Conservation (phyloP, 306 rosid species). For the Quercus glauca region DNA sequence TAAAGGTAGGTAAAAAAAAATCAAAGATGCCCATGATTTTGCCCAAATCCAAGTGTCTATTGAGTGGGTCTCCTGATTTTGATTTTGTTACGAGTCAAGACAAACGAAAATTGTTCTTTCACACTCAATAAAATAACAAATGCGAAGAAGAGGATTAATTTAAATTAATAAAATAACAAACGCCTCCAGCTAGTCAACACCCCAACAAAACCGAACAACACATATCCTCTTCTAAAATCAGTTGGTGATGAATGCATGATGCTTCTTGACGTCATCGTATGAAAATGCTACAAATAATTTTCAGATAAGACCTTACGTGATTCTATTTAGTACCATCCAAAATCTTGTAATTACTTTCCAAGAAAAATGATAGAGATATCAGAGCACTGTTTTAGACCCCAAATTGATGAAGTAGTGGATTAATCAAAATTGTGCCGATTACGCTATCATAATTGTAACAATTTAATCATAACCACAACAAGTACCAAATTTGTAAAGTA, state of each 20-base stretch:
- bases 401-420: too few relatives aligned
- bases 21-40: slow-evolving; percentile 28
- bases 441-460: too few relatives aligned
- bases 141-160: slow-evolving; percentile 10
- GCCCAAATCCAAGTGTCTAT: slow-evolving; percentile 39
- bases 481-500: too few relatives aligned
- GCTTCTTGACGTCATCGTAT: slow-evolving; percentile 41
- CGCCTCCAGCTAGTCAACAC: slow-evolving; percentile 10
- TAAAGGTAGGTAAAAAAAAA: neutral
- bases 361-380: neutral
- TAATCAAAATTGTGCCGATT: too few relatives aligned
- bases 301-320: neutral
- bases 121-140: too few relatives aligned
- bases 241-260: slow-evolving; percentile 30
- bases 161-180: slow-evolving; percentile 11
- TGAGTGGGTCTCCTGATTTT: slow-evolving; percentile 40
- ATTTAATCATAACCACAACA: too few relatives aligned
- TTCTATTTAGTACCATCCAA: neutral
- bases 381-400: too few relatives aligned
- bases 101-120: slow-evolving; percentile 7
- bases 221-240: neutral
- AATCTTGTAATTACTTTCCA: neutral
- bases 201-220: slow-evolving; percentile 7
- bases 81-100: slow-evolving; percentile 33
- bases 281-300: neutral